A percentile compares a stretch with the other conserved stretches of the same genome.
These are phyloP conservation scores for Calocybe gangraenosa DNA, from an alignment of 768 basidiomycete species.

Conservation along the genomic window DNA sequence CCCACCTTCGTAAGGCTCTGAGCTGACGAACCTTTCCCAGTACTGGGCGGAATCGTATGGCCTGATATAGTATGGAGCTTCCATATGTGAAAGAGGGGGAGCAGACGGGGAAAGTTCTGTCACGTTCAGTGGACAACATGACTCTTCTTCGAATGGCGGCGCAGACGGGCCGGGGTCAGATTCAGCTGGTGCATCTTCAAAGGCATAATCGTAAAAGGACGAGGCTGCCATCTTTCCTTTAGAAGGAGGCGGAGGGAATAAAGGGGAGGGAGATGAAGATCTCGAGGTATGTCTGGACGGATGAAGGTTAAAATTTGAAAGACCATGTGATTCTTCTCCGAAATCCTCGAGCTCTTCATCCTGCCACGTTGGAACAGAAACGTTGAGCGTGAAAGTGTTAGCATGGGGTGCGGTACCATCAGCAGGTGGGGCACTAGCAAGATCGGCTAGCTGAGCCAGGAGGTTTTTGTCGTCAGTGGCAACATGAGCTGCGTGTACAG, in stretches of 20 bases:
- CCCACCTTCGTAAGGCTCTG: neutral
- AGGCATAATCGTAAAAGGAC: constrained; percentile 37
- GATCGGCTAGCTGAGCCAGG: constrained; percentile 47
- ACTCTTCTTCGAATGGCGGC: constrained; percentile 41
- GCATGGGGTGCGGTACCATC: constrained; percentile 17
- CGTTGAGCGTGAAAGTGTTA: constrained; percentile 17
- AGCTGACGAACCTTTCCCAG: neutral
- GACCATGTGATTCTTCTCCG: constrained; percentile 13
- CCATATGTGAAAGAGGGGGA: constrained; percentile 17
- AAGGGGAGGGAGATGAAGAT: constrained; percentile 21
- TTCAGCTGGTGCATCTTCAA: constrained; percentile 30
- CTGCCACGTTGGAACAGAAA: constrained; percentile 51
- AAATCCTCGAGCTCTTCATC: constrained; percentile 44
- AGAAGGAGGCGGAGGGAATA: constrained; percentile 42
- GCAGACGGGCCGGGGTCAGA: constrained; percentile 37
- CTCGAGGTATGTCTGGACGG: constrained; percentile 10
- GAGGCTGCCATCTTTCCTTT: constrained; percentile 37
- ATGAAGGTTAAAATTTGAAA: constrained; percentile 1
- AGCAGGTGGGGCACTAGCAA: constrained; percentile 51
- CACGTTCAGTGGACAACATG: constrained; percentile 29
- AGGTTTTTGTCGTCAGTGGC: constrained; percentile 62
- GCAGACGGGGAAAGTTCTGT: constrained; percentile 42
- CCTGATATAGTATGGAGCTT: constrained; percentile 10
- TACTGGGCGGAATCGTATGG: constrained; percentile 10
- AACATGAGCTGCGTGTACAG: constrained; percentile 46